Evolutionary conservation across 2,329 filamentous ascomycete genomes (phyloP).

Genomic region (Pseudocercospora fuligena): DNA sequence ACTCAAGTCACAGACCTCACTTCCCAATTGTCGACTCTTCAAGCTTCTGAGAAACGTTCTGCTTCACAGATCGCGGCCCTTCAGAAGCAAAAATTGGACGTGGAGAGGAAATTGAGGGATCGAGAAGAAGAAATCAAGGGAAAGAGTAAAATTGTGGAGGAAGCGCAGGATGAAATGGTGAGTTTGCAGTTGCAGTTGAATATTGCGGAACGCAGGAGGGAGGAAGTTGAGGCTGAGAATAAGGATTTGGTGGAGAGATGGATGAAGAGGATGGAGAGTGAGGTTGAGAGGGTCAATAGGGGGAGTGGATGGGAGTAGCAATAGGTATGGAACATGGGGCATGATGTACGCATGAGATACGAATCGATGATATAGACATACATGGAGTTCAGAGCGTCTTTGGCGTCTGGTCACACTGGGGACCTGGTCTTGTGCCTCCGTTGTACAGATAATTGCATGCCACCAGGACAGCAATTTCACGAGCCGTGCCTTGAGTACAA

Average conservation of each 20-base stretch:
- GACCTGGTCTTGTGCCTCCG: too few species aligned
- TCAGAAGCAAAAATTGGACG: constrained; percentile 63
- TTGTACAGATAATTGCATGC: too few species aligned
- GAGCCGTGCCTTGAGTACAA: too few species aligned
- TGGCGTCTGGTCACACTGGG: too few species aligned
- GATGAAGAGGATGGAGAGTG: constrained; percentile 85
- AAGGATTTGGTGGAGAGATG: constrained; percentile 86
- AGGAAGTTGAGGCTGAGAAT: constrained; percentile 79
- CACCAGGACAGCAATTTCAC: too few species aligned
- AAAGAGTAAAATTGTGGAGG: constrained; percentile 82
- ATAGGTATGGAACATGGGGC: too few species aligned
- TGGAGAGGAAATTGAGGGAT: constrained; percentile 74
- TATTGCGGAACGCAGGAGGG: constrained; percentile 76
- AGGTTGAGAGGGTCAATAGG: constrained; percentile 85
- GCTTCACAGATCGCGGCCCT: constrained; percentile 65
- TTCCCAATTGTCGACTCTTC: constrained; percentile 68
- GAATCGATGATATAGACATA: too few species aligned
- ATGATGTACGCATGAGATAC: too few species aligned
- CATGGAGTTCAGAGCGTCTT: too few species aligned
- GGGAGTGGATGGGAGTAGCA: constrained; percentile 36
- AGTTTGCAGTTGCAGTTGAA: constrained; percentile 86
- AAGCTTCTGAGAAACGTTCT: constrained; percentile 64
- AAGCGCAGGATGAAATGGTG: constrained; percentile 92
- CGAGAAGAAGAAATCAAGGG: constrained; percentile 82
- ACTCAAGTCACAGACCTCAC: constrained; percentile 65